Percentiles rank a stretch among this genome's conserved stretches.
These are phyloP conservation scores for Conoideocrella luteorostrata DNA, from an alignment of 2,329 filamentous ascomycete genomes.

Conservation along the genomic window DNA sequence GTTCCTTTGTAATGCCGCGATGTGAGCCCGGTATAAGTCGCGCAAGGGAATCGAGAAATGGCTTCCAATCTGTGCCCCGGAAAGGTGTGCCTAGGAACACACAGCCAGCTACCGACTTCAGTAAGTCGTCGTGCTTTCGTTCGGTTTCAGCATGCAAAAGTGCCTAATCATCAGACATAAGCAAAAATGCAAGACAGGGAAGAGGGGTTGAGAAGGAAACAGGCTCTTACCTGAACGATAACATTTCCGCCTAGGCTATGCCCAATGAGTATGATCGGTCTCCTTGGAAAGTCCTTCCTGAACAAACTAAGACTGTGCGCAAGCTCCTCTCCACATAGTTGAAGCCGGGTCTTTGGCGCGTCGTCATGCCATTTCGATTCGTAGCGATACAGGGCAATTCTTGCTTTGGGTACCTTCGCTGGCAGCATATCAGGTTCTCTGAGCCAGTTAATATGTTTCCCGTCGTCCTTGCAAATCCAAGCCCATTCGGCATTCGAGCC, in stretches of 20 bases:
- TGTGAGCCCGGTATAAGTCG: slow-evolving; percentile 12
- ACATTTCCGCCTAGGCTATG: slow-evolving; percentile 17
- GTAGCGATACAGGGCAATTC: slow-evolving; percentile 13
- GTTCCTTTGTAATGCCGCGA: slow-evolving; percentile 11
- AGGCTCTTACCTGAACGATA: slow-evolving; percentile 11
- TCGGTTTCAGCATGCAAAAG: slow-evolving; percentile 12
- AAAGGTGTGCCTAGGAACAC: slow-evolving; percentile 14
- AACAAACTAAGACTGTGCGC: slow-evolving; percentile 9
- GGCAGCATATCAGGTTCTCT: slow-evolving; percentile 13
- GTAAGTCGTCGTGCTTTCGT: slow-evolving; percentile 7
- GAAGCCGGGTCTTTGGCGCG: slow-evolving; percentile 15
- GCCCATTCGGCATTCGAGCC: slow-evolving; percentile 16
- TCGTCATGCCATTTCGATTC: slow-evolving; percentile 14
- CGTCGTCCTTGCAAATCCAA: slow-evolving; percentile 13
- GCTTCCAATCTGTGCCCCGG: slow-evolving; percentile 10
- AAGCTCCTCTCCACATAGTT: slow-evolving; percentile 15
- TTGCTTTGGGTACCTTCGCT: neutral
- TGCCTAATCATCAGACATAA: slow-evolving; percentile 5
- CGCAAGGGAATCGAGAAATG: slow-evolving; percentile 4
- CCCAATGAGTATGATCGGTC: slow-evolving; percentile 16
- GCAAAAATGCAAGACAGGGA: neutral
- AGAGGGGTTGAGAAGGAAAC: no score
- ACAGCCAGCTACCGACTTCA: slow-evolving; percentile 7
- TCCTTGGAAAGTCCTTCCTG: slow-evolving; percentile 1
- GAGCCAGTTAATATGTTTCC: slow-evolving; percentile 12